phyloP scores from a whole-genome alignment of 1,139 yeast species.

The Hyphopichia burtonii region DNA sequence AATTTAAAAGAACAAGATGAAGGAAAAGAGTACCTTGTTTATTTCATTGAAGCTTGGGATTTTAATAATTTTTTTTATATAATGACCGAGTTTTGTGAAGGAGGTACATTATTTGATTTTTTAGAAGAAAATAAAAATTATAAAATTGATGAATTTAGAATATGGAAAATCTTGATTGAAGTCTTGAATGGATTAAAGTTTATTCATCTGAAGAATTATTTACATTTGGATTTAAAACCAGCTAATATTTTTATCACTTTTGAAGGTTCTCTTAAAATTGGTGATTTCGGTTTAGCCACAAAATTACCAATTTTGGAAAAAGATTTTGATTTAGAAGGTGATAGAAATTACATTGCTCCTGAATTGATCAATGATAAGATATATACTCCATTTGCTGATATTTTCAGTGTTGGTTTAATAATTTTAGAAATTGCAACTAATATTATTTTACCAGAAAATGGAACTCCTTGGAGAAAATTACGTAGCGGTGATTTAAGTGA shows the following conservation, averaged over 20 bases:
- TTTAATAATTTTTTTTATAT: constrained; percentile 71
- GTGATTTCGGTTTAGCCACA: constrained; percentile 69
- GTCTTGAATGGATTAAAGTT: constrained; percentile 74
- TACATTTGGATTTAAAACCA: constrained; percentile 90
- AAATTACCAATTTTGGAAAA: constrained; percentile 54
- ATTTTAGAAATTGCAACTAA: constrained; percentile 96
- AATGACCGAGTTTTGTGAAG: constrained; percentile 94
- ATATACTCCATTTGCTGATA: constrained; percentile 91
- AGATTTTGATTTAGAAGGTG: constrained; percentile 90
- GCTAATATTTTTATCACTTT: constrained; percentile 92
- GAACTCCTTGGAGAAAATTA: constrained; percentile 94
- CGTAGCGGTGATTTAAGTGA: constrained; percentile 95
- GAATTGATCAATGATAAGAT: constrained; percentile 81
- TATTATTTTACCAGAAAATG: constrained; percentile 92
- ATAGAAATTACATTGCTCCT: constrained; percentile 96
- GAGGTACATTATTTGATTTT: constrained; percentile 84
- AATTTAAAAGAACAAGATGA: constrained; percentile 58
- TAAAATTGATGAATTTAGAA: constrained; percentile 93
- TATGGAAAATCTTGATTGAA: constrained; percentile 93
- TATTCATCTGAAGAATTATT: constrained; percentile 72
- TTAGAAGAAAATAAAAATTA: constrained; percentile 70
- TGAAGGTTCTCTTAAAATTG: constrained; percentile 87
- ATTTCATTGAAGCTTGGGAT: constrained; percentile 87
- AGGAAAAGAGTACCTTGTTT: constrained; percentile 78
- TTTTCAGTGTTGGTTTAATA: constrained; percentile 87